Percentiles rank a stretch among this genome's conserved stretches.
These are phyloP conservation scores for Corylus heterophylla DNA, from an alignment of 306 rosid genomes.

Conservation along the genomic window DNA sequence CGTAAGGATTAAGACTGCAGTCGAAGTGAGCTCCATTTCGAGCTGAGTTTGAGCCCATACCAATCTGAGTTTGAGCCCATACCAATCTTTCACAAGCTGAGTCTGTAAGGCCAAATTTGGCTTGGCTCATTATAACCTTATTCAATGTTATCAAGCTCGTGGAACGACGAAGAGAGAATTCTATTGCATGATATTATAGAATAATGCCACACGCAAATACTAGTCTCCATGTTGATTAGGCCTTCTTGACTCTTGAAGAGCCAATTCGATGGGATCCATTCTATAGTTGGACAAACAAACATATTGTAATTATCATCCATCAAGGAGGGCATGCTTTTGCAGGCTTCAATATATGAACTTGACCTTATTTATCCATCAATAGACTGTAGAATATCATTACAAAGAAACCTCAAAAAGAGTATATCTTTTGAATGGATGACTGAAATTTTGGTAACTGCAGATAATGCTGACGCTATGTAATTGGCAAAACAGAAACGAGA, in stretches of 20 bases:
- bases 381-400: constrained; percentile 9
- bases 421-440: constrained; percentile 6
- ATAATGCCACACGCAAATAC: no score
- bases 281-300: neutral
- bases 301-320: neutral
- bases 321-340: neutral
- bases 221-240: no score
- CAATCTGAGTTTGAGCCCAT: no score
- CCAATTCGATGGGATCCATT: neutral
- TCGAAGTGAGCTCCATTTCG: no score
- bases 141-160: no score
- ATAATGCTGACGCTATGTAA: constrained; percentile 5
- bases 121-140: no score
- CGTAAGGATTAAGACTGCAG: no score
- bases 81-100: no score
- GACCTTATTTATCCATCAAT: constrained; percentile 7
- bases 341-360: neutral
- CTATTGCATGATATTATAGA: no score
- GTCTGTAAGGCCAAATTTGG: no score
- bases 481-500: neutral
- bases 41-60: no score
- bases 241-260: neutral
- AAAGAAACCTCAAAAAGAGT: neutral
- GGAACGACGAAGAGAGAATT: no score
- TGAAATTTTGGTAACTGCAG: neutral